These are phyloP conservation scores for Aureobasidium sp. DNA, from an alignment of 2,329 filamentous ascomycete species.

Conservation along the genomic window DNA sequence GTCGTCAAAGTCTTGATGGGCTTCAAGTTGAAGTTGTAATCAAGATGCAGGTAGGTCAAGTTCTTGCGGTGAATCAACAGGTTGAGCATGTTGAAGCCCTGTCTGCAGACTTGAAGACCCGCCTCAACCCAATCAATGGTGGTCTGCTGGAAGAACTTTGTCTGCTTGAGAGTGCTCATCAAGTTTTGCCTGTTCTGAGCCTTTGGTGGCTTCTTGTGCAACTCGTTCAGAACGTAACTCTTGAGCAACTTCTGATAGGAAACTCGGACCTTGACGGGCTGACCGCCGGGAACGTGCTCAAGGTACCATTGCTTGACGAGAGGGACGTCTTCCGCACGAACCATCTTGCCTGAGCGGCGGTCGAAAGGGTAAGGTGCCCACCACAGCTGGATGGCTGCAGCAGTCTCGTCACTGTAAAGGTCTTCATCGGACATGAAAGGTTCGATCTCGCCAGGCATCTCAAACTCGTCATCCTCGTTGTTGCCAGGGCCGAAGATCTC, in stretches of 20 bases:
- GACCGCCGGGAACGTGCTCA: constrained; percentile 82
- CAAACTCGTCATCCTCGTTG: constrained; percentile 56
- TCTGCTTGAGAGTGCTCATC: constrained; percentile 81
- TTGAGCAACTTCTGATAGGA: constrained; percentile 98
- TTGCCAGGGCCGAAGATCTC: constrained; percentile 79
- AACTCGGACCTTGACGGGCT: constrained; percentile 93
- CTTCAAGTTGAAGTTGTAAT: constrained; percentile 99
- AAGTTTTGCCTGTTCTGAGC: constrained; percentile 91
- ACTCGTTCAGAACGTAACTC: constrained; percentile 89
- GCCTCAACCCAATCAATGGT: constrained; percentile 99
- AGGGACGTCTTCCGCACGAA: constrained; percentile 92
- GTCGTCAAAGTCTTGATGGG: constrained; percentile 97
- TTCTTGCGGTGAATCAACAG: constrained; percentile 97
- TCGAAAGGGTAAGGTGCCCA: constrained; percentile 98
- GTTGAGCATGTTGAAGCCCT: constrained; percentile 99
- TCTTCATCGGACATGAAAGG: constrained; percentile 88
- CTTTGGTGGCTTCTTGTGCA: constrained; percentile 93
- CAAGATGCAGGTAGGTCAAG: constrained; percentile 91
- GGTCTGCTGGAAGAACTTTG: constrained; percentile 99
- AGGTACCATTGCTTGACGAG: constrained; percentile 98
- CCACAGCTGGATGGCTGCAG: constrained; percentile 88
- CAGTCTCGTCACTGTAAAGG: constrained; percentile 79
- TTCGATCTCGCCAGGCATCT: constrained; percentile 68
- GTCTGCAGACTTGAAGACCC: constrained; percentile 92
- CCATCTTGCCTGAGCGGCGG: constrained; percentile 88